Evolutionary conservation across 192 early-diverging fungal genomes (phyloP), one percentile per base, ranked within the genome.

Genomic region (Backusella parvicylindrica): DNA sequence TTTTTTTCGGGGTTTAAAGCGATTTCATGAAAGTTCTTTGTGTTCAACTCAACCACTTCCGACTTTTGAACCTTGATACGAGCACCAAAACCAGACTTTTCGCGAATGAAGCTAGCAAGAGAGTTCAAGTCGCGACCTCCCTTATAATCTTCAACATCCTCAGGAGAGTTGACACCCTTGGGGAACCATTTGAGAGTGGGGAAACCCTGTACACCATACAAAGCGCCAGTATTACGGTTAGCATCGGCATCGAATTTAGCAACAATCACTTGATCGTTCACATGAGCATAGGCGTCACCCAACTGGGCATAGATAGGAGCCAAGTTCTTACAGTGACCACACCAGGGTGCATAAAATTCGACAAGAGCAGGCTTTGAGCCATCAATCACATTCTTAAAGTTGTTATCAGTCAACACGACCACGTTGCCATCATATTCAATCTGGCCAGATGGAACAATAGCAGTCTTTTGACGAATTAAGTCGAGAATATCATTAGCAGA

Each of bases 111-210:
- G 41, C 76, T 76, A 31, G 87, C 31, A 67, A 99, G 86, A 11
- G 87, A 82, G 28, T 95, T 93, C 9, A 97, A 82, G 71, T 95
- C 92, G 72, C 98, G 95, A 41, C 95, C 95, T 53, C 88, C 86
- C 13, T 75, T 79, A 82, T 98, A 98, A 66, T 93, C 94, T 73
- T 93, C 91, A 56, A 93, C 92, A 37, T 77, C 86, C 40, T 87
- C 84, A 7, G 63, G 60, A 63, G 85, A 77, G 23, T 87, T 85
- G 41, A 83, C 84, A 74, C 92, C 94, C 78, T 94, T 95, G 74
- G 94, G 88, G 90, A 98, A 97, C 91, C 93, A 96, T 82, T 96
- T 97, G 77, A 98, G 85, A 6, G 95, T 97, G 7, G 95, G 96
- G 85, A 94, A 98, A 6, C 95, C 94, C 70, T 86, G 77, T 64